Evolutionary conservation across 2,329 filamentous ascomycete genomes (phyloP), one percentile per base, ranked within the genome.

Genomic region (Zopfia rhizophila): DNA sequence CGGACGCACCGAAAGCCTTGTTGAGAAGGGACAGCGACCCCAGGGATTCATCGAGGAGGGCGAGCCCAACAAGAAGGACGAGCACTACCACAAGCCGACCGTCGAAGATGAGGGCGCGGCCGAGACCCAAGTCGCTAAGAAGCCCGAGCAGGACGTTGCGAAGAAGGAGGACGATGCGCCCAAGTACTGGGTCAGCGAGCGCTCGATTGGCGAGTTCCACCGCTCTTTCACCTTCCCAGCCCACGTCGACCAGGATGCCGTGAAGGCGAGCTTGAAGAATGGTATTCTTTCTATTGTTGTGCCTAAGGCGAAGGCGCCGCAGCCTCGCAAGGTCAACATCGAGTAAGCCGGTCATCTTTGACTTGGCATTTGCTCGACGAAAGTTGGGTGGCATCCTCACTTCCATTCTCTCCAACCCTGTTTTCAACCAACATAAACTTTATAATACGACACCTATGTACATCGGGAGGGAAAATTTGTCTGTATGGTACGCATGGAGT

Each of bases 131-230:
- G 58, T 72, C 27, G 43, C 64, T 29, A 66, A 63, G 44, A 53
- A 63, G 31, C 50, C 58, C 24, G 58, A 69, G 28, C 47, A 79
- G 40, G 67, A 76, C 18, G 56, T 72, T 27, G 55, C 64, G 37
- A 75, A 75, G 64, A 61, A 54, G 38, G 32, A 51, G 19, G 65
- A 65, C 14, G 72, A 75, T 31, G 71, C 76, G 32, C 54, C 75
- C 59, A 86, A 84, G 72, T 92, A 86, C 79, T 93, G 89, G 89
- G 76, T 84, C 42, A 78, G 73, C 40, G 83, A 86, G 68, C 81
- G 83, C 56, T 78, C 76, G 1, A 73, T 83, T 10, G 83, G 83
- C 53, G 77, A 81, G 41, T 86, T 86, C 72, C 76, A 80, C 48
- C 78, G 83, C 58, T 76, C 74, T 35, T 86, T 86, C 69, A 75